Evolutionary conservation across 2,329 filamentous ascomycete species (phyloP).

Genomic region (Xylariaceae sp.): DNA sequence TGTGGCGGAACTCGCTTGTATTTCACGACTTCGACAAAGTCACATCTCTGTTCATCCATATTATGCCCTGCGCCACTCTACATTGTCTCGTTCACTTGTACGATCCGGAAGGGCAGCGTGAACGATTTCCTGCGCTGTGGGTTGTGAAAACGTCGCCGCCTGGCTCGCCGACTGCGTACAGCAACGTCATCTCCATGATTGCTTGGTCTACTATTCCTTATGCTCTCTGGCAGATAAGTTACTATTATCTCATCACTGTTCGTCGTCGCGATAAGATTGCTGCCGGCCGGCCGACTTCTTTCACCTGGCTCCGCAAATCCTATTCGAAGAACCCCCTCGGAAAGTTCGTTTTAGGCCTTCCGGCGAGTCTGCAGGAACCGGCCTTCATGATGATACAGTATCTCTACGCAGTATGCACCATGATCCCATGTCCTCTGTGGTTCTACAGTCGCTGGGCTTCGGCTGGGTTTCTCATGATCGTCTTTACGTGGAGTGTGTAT

Average conservation of each 20-base stretch:
- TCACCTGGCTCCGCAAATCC: constrained; percentile 91
- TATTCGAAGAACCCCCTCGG: constrained; percentile 91
- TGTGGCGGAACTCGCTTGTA: constrained; percentile 98
- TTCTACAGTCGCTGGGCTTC: constrained; percentile 85
- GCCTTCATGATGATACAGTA: constrained; percentile 98
- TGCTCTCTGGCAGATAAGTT: constrained; percentile 84
- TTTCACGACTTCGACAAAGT: constrained; percentile 99
- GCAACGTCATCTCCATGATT: constrained; percentile 77
- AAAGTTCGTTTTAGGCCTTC: constrained; percentile 76
- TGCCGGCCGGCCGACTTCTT: constrained; percentile 90
- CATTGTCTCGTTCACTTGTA: constrained; percentile 90
- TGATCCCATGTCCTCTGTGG: constrained; percentile 93
- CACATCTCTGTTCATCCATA: constrained; percentile 97
- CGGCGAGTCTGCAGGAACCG: constrained; percentile 72
- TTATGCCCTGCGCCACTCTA: constrained; percentile 94
- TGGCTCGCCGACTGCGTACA: constrained; percentile 77
- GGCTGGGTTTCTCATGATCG: constrained; percentile 68
- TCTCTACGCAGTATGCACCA: constrained; percentile 82
- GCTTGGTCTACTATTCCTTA: constrained; percentile 93
- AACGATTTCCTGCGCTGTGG: constrained; percentile 81
- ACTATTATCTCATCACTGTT: constrained; percentile 94
- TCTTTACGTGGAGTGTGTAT: constrained; percentile 96
- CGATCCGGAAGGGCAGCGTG: constrained; percentile 59
- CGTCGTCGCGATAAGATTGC: constrained; percentile 94
- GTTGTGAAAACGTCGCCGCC: constrained; percentile 68